Evolutionary conservation across 1,139 yeast genomes (phyloP).

Genomic region (Lipomyces yarrowii): DNA sequence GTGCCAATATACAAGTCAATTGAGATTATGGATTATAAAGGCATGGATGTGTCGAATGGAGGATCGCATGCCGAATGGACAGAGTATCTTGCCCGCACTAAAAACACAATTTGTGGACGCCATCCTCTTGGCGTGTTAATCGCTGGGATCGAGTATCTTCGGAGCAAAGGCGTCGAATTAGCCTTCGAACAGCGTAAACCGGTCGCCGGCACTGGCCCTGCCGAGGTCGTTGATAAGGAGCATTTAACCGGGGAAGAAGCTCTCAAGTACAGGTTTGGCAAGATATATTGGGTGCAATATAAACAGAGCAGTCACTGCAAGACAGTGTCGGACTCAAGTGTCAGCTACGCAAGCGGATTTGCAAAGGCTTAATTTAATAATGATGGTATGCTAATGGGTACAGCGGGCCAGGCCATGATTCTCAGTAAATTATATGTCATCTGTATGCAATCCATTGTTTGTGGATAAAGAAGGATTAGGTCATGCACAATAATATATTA

Average conservation of each 20-base stretch:
- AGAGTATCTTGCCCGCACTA: constrained; percentile 65
- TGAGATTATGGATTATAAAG: constrained; percentile 67
- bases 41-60: constrained; percentile 52
- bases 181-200: constrained; percentile 26
- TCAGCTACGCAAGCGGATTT: constrained; percentile 87
- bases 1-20: constrained; percentile 69
- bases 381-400: not conserved
- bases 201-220: constrained; percentile 21
- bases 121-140: constrained; percentile 73
- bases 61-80: constrained; percentile 66
- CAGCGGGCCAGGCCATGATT: not conserved
- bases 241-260: constrained; percentile 31
- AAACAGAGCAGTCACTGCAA: constrained; percentile 69
- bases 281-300: constrained; percentile 77
- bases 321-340: constrained; percentile 66
- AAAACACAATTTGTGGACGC: constrained; percentile 93
- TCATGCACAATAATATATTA: not conserved
- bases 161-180: constrained; percentile 25
- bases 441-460: not conserved
- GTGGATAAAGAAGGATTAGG: not conserved
- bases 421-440: not conserved
- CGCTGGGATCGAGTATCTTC: constrained; percentile 50
- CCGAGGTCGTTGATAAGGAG: constrained; percentile 23
- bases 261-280: constrained; percentile 34
- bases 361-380: constrained; percentile 40